These are phyloP conservation scores for Boletus sp. DNA, from an alignment of 768 basidiomycete genomes.

Conservation along the genomic window DNA sequence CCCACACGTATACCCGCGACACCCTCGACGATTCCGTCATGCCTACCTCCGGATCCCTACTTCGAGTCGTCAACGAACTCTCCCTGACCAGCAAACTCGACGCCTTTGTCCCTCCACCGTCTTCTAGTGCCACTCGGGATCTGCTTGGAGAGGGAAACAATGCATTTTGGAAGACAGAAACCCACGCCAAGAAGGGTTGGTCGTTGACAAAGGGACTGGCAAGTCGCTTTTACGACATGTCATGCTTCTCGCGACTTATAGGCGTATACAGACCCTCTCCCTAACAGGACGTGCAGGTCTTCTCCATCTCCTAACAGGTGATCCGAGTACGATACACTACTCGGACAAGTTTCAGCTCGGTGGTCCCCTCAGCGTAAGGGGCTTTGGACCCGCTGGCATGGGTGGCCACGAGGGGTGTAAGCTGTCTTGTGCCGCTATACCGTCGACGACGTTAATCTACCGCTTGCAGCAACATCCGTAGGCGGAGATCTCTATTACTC, in stretches of 20 bases:
- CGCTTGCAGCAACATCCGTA: slow-evolving; percentile 67
- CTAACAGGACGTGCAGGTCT: slow-evolving; percentile 71
- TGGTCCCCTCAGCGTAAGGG: slow-evolving; percentile 81
- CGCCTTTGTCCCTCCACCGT: slow-evolving; percentile 7
- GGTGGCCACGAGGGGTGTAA: slow-evolving; percentile 75
- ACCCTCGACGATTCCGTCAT: slow-evolving; percentile 27
- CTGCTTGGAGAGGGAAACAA: slow-evolving; percentile 23
- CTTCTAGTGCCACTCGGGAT: neutral
- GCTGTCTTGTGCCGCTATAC: slow-evolving; percentile 18
- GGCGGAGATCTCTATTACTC: slow-evolving; percentile 86
- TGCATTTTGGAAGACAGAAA: slow-evolving; percentile 29
- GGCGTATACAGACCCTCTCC: slow-evolving; percentile 62
- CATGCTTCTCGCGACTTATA: neutral
- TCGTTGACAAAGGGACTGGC: slow-evolving; percentile 20
- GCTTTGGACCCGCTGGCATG: slow-evolving; percentile 72
- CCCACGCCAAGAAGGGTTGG: slow-evolving; percentile 23
- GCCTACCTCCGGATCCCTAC: slow-evolving; percentile 24
- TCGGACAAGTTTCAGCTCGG: slow-evolving; percentile 92
- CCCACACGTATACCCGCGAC: slow-evolving; percentile 74
- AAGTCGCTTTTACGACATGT: slow-evolving; percentile 4
- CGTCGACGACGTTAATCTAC: neutral
- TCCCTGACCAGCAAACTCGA: slow-evolving; percentile 22
- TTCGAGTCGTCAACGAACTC: slow-evolving; percentile 24
- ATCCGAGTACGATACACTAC: slow-evolving; percentile 46
- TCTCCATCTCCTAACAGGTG: slow-evolving; percentile 57